Base-by-base conservation (phyloP, 495 filamentous ascomycete species). In the Tricharina praecox region DNA sequence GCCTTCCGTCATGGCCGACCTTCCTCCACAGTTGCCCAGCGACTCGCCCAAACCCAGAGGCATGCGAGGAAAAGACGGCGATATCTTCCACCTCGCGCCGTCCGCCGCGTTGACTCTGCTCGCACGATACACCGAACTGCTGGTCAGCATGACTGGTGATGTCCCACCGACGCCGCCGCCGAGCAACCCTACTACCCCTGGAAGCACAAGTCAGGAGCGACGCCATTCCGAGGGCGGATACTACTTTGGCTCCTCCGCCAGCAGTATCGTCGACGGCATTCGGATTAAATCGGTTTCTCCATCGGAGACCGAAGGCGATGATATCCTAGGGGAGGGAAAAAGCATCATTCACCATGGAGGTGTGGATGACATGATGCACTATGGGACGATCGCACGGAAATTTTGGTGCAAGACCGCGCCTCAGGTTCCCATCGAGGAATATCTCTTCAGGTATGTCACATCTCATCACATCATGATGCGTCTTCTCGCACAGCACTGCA, bases 321-420 rank as follows among this genome's bases (percentile, higher is more conserved):
- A 58, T 24, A 50, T 51, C 38, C n/a, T n/a, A n/a, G 53, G 54
- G 16, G 57, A 56, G 3, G 40, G 20, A 24, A n/a, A 9, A 34
- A 46, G 28, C 4, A 23, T 46, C 19, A 42, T 33, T 8, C 33
- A 41, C 36, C 24, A 32, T 23, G 38, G 37, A 19, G 26, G 40
- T 9, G 43, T 46, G 1, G 43, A 46, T 28, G 43, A 46, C 19
- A 64, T 72, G 45, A 62, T 77, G 18, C 85, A 94, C 62, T 78
- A 84, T 53, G 74, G 73, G 47, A 79, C 85, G 47, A 78, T 96
- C 42, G 81, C 81, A 9, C 76, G 84, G 23, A 85, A 90, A 49
- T 97, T 97, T 65, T 87, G 87, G 63, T 88, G 82, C 19, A 93
- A 90, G 58, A 72, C 76, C 28, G 75, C 81, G 0, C 90, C 90